Evolutionary conservation across 345 rosid genomes (phyloP).

Genomic region (Capsella bursapastoris): DNA sequence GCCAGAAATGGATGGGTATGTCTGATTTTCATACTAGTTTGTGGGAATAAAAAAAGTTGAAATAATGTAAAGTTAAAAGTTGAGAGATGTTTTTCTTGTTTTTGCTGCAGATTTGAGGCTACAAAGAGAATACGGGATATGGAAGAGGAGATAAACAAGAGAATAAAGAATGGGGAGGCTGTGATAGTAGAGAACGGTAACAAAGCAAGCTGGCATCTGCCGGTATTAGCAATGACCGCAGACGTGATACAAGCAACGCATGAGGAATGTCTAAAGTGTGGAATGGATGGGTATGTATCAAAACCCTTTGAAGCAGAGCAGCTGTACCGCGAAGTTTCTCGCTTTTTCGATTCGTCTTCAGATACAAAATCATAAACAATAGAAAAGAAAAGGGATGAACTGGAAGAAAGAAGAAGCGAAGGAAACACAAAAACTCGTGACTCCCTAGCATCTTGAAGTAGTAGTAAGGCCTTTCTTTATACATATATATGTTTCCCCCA

Average conservation of each 20-base stretch:
- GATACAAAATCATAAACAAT: constrained; percentile 29
- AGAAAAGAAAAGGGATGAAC: neutral
- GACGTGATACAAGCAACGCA: constrained; percentile 92
- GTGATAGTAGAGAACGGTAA: constrained; percentile 44
- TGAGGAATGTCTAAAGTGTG: constrained; percentile 63
- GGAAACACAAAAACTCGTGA: constrained; percentile 29
- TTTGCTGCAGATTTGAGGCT: constrained; percentile 69
- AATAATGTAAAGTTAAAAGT: neutral
- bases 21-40: constrained; percentile 31
- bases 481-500: neutral
- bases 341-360: constrained; percentile 52
- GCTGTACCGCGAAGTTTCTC: constrained; percentile 74
- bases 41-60: neutral
- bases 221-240: constrained; percentile 95
- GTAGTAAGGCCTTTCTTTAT: constrained; percentile 20
- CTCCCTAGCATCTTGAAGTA: constrained; percentile 30
- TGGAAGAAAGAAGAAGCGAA: constrained; percentile 20
- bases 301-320: constrained; percentile 95
- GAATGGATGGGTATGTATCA: constrained; percentile 95
- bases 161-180: constrained; percentile 50
- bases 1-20: constrained; percentile 99
- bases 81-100: neutral
- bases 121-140: constrained; percentile 69
- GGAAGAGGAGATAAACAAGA: constrained; percentile 55
- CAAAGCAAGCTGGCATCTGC: constrained; percentile 57